Evolutionary conservation across 495 filamentous ascomycete genomes (phyloP).

Genomic region (Glonium stellatum): DNA sequence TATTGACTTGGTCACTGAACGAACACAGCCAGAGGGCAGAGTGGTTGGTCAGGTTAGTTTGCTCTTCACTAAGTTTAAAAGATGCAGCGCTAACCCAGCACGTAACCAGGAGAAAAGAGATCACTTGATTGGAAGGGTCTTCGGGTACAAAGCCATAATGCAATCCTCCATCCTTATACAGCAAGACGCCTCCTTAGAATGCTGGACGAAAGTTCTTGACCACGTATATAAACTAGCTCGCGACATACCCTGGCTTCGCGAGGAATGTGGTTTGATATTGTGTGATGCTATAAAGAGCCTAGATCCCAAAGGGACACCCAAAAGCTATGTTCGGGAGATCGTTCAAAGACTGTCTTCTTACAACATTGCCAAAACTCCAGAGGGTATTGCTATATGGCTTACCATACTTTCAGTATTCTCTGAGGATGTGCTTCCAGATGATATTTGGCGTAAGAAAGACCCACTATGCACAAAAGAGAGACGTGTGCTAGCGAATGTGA

Average conservation of each 20-base stretch:
- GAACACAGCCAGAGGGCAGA: conserved; percentile 58
- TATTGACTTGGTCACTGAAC: conserved; percentile 58
- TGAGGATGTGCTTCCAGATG: conserved; percentile 52
- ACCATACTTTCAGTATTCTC: conserved; percentile 57
- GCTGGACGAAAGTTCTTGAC: conserved; percentile 58
- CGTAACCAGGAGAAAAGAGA: conserved; percentile 71
- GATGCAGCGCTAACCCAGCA: background rate
- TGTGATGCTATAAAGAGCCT: conserved; percentile 40
- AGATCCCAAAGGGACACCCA: conserved; percentile 34
- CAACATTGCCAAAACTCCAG: conserved; percentile 66
- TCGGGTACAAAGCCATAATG: conserved; percentile 79
- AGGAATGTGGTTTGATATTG: conserved; percentile 74
- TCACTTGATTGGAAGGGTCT: conserved; percentile 74
- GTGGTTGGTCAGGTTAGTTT: conserved; percentile 53
- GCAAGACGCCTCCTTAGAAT: conserved; percentile 39
- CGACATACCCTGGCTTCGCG: conserved; percentile 77
- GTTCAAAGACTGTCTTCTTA: conserved; percentile 55
- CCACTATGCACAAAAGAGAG: conserved; percentile 63
- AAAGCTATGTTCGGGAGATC: conserved; percentile 49
- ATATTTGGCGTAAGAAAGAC: conserved; percentile 66
- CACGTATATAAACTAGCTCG: conserved; percentile 50
- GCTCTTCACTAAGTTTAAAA: background rate
- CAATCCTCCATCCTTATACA: conserved; percentile 65
- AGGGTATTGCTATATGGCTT: conserved; percentile 87
- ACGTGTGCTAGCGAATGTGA: conserved; percentile 56